Percentiles rank a stretch among this genome's conserved stretches.
phyloP scores from a whole-genome alignment of 495 filamentous ascomycete species.

The Aspergillus diversus region DNA sequence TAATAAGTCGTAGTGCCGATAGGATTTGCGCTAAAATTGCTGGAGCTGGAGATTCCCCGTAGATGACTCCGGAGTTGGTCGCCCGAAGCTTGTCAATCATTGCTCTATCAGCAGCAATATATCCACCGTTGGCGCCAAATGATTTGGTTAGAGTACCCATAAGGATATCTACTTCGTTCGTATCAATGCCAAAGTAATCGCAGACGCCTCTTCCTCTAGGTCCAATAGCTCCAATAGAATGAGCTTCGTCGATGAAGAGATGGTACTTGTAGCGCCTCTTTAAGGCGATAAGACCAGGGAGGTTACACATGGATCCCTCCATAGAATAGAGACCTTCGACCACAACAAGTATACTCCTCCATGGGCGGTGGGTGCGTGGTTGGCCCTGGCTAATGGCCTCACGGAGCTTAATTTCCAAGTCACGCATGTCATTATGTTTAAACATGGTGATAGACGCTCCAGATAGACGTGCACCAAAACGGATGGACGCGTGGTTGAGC shows the following conservation, averaged over 20 bases:
- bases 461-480: conserved; percentile 89
- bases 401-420: conserved; percentile 80
- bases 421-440: conserved; percentile 94
- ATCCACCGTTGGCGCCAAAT: conserved; percentile 97
- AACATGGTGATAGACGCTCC: conserved; percentile 94
- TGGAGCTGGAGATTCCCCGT: conserved; percentile 85
- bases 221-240: conserved; percentile 93
- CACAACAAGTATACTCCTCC: conserved; percentile 97
- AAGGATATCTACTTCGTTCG: conserved; percentile 86
- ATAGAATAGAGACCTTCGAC: conserved; percentile 98
- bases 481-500: conserved; percentile 96
- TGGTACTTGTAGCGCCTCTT: conserved; percentile 96
- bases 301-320: conserved; percentile 98
- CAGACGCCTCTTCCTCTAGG: conserved; percentile 89
- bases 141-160: conserved; percentile 99
- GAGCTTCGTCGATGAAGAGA: conserved; percentile 94
- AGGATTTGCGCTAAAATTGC: conserved; percentile 88
- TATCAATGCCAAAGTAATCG: conserved; percentile 93
- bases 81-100: conserved; percentile 89
- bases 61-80: conserved; percentile 84
- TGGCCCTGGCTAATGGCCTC: conserved; percentile 95
- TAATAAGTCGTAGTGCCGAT: conserved; percentile 81
- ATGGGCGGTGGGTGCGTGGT: conserved; percentile 93
- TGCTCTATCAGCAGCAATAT: conserved; percentile 85
- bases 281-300: conserved; percentile 80